Evolutionary conservation across 192 early-diverging fungal genomes (phyloP).

Genomic region (Coemansia sp.): DNA sequence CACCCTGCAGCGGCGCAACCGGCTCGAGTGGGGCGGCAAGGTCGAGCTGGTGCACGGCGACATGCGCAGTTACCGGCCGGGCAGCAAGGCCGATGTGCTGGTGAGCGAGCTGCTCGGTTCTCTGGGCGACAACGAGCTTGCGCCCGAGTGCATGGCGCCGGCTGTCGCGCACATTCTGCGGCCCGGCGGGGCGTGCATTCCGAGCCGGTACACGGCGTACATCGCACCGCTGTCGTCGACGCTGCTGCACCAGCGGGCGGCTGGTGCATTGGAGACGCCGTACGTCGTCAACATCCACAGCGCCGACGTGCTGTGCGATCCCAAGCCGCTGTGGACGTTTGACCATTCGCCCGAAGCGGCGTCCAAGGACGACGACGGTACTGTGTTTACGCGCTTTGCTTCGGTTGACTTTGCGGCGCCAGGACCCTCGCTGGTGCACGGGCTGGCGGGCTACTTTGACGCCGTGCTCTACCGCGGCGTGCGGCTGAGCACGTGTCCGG

Average conservation of each 20-base stretch:
- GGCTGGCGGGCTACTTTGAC: slow-evolving; percentile 97
- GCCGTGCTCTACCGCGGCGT: slow-evolving; percentile 83
- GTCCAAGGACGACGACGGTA: too few species aligned
- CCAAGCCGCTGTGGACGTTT: slow-evolving; percentile 78
- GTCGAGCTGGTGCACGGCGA: slow-evolving; percentile 86
- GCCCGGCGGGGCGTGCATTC: slow-evolving; percentile 87
- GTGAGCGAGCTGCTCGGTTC: slow-evolving; percentile 96
- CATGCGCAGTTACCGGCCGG: slow-evolving; percentile 80
- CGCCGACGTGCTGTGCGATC: slow-evolving; percentile 61
- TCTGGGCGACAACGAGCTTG: slow-evolving; percentile 98
- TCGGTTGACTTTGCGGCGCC: slow-evolving; percentile 54
- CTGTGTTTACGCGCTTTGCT: slow-evolving; percentile 51
- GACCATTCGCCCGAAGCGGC: slow-evolving; percentile 60
- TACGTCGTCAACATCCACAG: slow-evolving; percentile 97
- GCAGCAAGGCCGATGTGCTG: slow-evolving; percentile 82
- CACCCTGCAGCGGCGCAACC: slow-evolving; percentile 71
- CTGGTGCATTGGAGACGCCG: slow-evolving; percentile 80
- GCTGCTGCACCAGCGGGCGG: slow-evolving; percentile 73
- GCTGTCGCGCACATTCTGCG: slow-evolving; percentile 65
- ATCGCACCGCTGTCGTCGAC: slow-evolving; percentile 84
- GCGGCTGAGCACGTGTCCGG: slow-evolving; percentile 73
- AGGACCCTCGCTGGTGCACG: slow-evolving; percentile 72
- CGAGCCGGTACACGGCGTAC: slow-evolving; percentile 78
- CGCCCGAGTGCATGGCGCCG: slow-evolving; percentile 97
- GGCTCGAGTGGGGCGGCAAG: slow-evolving; percentile 67